Evolutionary conservation across 805 yeast species (phyloP).

Genomic region (Saturnispora zaruensis): DNA sequence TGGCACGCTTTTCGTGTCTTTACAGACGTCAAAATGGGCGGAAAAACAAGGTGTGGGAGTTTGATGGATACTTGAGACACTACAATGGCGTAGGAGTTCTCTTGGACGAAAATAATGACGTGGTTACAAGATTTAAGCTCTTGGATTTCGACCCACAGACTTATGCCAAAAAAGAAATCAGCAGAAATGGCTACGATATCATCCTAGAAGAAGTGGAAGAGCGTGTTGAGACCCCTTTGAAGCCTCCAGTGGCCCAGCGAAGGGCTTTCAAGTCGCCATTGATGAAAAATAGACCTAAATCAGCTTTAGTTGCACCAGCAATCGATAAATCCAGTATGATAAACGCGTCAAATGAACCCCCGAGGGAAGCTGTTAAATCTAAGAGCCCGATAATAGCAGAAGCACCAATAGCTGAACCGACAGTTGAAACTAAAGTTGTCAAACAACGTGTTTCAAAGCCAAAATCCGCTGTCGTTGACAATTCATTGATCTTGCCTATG

Average conservation of each 20-base stretch:
- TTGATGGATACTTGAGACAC: constrained; percentile 1
- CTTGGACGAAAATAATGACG: constrained; percentile 4
- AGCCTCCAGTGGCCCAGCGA: neutral
- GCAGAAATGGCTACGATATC: constrained; percentile 4
- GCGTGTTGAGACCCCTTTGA: neutral
- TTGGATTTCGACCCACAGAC: constrained; percentile 3
- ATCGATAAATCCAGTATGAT: constrained; percentile 22
- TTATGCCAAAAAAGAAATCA: neutral
- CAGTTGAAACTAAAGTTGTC: neutral
- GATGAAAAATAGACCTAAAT: neutral
- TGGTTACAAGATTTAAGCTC: constrained; percentile 4
- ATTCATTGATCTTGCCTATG: constrained; percentile 37
- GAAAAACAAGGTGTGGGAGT: constrained; percentile 8
- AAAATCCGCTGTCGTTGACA: constrained; percentile 1
- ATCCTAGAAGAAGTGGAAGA: neutral
- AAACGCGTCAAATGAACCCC: neutral
- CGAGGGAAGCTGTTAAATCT: neutral
- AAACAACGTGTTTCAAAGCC: neutral
- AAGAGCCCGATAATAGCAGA: neutral
- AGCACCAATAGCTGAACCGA: neutral
- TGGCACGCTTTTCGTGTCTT: constrained; percentile 1
- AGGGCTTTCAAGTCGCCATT: neutral
- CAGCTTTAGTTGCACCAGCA: neutral
- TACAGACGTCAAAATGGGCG: constrained; percentile 8
- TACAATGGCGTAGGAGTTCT: neutral